phyloP scores from a whole-genome alignment of 345 rosid genomes.

The Tarenaya hassleriana region DNA sequence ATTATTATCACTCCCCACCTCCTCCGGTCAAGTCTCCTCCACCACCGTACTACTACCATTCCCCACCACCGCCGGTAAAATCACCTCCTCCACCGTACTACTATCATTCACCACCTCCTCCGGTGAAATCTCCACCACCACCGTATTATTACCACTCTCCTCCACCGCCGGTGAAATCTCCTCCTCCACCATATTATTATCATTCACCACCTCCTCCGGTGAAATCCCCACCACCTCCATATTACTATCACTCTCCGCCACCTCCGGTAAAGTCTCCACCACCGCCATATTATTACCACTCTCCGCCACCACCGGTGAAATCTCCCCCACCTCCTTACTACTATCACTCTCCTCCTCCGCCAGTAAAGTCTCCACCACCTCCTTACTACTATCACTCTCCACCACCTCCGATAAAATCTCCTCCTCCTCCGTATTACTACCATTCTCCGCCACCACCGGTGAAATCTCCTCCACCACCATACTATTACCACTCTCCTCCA shows the following conservation, averaged over 20 bases:
- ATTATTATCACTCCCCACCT: slow-evolving; percentile 8
- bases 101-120: slow-evolving; percentile 31
- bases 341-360: slow-evolving; percentile 34
- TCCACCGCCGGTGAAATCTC: slow-evolving; percentile 21
- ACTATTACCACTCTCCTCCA: slow-evolving; percentile 33
- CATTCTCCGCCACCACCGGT: slow-evolving; percentile 29
- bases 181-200: slow-evolving; percentile 26
- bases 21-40: slow-evolving; percentile 11
- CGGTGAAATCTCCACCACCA: slow-evolving; percentile 20
- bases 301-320: slow-evolving; percentile 35
- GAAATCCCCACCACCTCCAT: slow-evolving; percentile 24
- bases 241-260: slow-evolving; percentile 34
- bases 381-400: slow-evolving; percentile 38
- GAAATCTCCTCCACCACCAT: slow-evolving; percentile 23
- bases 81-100: slow-evolving; percentile 29
- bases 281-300: slow-evolving; percentile 32
- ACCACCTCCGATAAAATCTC: slow-evolving; percentile 32
- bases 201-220: slow-evolving; percentile 30
- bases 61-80: slow-evolving; percentile 23
- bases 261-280: slow-evolving; percentile 29
- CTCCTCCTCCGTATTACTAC: slow-evolving; percentile 27
- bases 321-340: slow-evolving; percentile 28
- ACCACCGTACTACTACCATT: slow-evolving; percentile 21
- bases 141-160: slow-evolving; percentile 30
- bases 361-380: slow-evolving; percentile 19